Evolutionary conservation across 257 asterid genomes (phyloP).

Genomic region (Gynochthodes officinalis): DNA sequence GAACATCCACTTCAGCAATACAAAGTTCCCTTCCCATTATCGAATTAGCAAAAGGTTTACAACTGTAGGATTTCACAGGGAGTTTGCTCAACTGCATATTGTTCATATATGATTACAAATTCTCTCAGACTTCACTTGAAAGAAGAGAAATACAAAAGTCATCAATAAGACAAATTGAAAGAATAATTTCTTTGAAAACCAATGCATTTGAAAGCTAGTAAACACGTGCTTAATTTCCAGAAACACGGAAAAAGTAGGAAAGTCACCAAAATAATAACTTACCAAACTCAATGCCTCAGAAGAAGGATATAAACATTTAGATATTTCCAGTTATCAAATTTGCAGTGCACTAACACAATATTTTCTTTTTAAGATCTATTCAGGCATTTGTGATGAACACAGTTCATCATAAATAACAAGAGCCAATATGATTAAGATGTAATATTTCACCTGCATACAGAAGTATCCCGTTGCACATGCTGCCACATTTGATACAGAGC

Average conservation of each 20-base stretch:
- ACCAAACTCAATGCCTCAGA: not conserved
- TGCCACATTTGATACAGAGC: slow-evolving; percentile 53
- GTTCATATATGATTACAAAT: not conserved
- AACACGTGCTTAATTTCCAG: not conserved
- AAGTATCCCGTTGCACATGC: slow-evolving; percentile 54
- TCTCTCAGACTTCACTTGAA: not conserved
- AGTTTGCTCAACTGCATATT: slow-evolving; percentile 66
- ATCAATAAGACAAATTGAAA: not conserved
- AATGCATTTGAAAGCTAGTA: not conserved
- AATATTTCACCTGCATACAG: slow-evolving; percentile 79
- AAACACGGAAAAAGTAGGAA: no score
- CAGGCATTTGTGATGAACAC: not conserved
- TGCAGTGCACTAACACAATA: not conserved
- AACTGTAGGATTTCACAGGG: slow-evolving; percentile 62
- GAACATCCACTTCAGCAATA: slow-evolving; percentile 57
- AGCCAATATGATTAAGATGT: not conserved
- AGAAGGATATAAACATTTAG: not conserved
- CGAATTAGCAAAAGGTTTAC: slow-evolving; percentile 65
- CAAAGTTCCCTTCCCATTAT: slow-evolving; percentile 80
- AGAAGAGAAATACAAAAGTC: not conserved
- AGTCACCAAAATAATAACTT: not conserved
- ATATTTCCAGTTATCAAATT: not conserved
- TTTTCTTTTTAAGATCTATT: not conserved
- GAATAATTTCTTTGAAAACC: not conserved
- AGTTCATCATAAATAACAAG: not conserved